These are phyloP conservation scores for Acorus gramineus DNA, from an alignment of 106 monocot genomes.

Conservation along the genomic window DNA sequence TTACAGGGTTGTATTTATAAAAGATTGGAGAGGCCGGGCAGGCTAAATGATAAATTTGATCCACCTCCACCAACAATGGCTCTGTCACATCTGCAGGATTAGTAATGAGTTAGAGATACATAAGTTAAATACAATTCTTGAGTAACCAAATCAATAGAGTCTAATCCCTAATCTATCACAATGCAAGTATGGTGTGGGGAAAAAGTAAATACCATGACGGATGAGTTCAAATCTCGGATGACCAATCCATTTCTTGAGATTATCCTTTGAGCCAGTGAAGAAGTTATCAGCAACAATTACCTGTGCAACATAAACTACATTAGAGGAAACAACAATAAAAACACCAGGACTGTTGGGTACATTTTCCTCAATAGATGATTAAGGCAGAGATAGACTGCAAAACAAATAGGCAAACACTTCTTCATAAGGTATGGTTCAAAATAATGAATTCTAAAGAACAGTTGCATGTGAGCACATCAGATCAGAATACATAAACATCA, in stretches of 20 bases:
- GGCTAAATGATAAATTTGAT: slow-evolving; percentile 98
- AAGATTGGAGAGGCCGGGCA: slow-evolving; percentile 98
- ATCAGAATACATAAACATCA: too few species aligned
- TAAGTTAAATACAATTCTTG: background rate
- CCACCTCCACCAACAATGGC: slow-evolving; percentile 83
- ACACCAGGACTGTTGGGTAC: background rate
- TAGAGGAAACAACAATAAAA: slow-evolving; percentile 1
- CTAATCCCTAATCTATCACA: background rate
- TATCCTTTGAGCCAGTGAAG: slow-evolving; percentile 92
- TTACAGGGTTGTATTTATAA: slow-evolving; percentile 97
- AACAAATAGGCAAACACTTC: too few species aligned
- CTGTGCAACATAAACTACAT: slow-evolving; percentile 21
- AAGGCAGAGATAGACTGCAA: too few species aligned
- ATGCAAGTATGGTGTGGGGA: background rate
- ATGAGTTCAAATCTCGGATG: slow-evolving; percentile 97
- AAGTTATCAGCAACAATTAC: slow-evolving; percentile 86
- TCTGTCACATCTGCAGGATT: slow-evolving; percentile 80
- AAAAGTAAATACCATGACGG: slow-evolving; percentile 61
- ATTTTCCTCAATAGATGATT: background rate
- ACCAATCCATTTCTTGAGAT: slow-evolving; percentile 85
- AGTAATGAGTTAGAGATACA: background rate
- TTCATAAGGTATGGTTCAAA: too few species aligned
- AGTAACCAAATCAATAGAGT: background rate
- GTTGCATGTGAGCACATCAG: too few species aligned
- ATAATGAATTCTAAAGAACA: too few species aligned